Percentiles rank a stretch among this genome's conserved stretches.
Evolutionary conservation across 352 stramenopile genomes (phyloP).

Genomic region (Globisporangium alternatum): DNA sequence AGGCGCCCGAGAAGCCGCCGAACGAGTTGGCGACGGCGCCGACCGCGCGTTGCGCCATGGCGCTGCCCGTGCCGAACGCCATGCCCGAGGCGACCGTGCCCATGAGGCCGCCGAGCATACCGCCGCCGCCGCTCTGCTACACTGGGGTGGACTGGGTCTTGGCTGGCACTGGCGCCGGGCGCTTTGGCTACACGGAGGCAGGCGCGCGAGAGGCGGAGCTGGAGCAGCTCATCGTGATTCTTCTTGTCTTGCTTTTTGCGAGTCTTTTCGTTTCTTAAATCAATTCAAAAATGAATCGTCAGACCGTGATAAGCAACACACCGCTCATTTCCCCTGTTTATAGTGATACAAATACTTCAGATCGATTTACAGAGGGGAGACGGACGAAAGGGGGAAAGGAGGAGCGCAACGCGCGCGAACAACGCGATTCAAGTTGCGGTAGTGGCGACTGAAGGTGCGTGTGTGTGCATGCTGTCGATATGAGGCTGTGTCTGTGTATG

Average conservation of each 20-base stretch:
- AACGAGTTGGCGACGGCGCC: conserved; percentile 73
- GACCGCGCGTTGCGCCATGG: conserved; percentile 94
- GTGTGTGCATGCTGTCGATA: background rate
- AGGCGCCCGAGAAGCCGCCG: conserved; percentile 37
- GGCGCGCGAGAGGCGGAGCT: conserved; percentile 53
- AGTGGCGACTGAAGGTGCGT: conserved; percentile 1
- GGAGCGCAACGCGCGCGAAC: conserved; percentile 6
- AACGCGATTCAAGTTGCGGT: background rate
- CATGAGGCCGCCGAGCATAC: conserved; percentile 95
- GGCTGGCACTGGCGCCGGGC: conserved; percentile 44
- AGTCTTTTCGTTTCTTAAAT: conserved; percentile 6
- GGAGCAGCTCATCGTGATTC: conserved; percentile 59
- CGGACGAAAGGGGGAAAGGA: background rate
- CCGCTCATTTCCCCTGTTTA: background rate
- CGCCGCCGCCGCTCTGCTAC: conserved; percentile 42
- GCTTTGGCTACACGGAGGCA: conserved; percentile 24
- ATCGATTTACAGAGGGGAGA: background rate
- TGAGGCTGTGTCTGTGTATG: background rate
- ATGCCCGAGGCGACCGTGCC: conserved; percentile 96
- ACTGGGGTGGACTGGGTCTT: conserved; percentile 44
- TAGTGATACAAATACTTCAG: background rate
- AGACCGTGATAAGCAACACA: too few species aligned
- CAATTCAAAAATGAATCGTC: conserved; percentile 30
- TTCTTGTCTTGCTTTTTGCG: conserved; percentile 15
- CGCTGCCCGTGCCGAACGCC: conserved; percentile 97